Base-by-base conservation (phyloP, 192 early-diverging fungal genomes). In the Chytriomyces confervae region DNA sequence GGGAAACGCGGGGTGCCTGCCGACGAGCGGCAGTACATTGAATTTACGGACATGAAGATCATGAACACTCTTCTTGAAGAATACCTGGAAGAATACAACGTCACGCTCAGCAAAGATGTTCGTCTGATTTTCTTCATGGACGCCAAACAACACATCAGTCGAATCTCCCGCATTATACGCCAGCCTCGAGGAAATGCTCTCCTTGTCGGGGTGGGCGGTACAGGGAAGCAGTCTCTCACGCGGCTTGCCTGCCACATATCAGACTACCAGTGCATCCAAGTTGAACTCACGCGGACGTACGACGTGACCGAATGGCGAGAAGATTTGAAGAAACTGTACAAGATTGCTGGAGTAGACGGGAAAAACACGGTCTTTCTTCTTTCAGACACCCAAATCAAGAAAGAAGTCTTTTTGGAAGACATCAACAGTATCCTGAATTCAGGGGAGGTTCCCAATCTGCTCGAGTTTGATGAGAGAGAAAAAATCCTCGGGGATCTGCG, bases 31-130 rank as follows among this genome's bases (percentile, higher is more conserved):
- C 77, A 86, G 23, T 89, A 89, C 50, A 75, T 86, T 36, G 88
- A 89, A 71, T 83, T 89, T 60, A 74, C 78, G 18, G 88, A 90
- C 77, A 84, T 86, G 79, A 88, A 90, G 62, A 77, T 78, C 16
- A 80, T 90, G 81, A 90, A 84, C 57, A 83, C 76, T 16, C 64
- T 90, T 0, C 72, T 90, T 23, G 88, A 90, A 76, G 88, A 90
- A 66, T 90, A 90, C 64, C 80, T 90, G n/a, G 89, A 90, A 77
- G 89, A 90, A 69, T 90, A 86, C 76, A 90, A 90, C 66, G 89
- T 90, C 5, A 90, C 87, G 13, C 78, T 85, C 50, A 88, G 81
- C 80, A 87, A 90, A 73, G 87, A 90, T 50, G 75, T 86, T 18
- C 50, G 88, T 4, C 79, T 90, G 27, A 90, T 90, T 13, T 90